Base-by-base conservation (phyloP, 257 asterid species). In the Vinca minor region DNA sequence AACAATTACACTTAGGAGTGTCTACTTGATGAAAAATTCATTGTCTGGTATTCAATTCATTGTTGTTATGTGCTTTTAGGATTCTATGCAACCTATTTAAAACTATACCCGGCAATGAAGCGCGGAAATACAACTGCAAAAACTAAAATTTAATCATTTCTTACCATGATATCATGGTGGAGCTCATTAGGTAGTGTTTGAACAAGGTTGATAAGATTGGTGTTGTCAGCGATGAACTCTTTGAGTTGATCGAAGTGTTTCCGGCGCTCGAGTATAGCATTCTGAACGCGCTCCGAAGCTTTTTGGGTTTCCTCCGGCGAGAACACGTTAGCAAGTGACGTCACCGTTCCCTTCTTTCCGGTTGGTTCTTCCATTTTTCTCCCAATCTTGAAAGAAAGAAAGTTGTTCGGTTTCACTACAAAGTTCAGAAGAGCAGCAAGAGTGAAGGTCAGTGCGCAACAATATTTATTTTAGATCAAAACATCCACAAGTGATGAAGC, bases 111-210 rank as follows among this genome's bases (percentile, higher is more conserved):
- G n/a, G n/a, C 59, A 67, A 55, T 61, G 42, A 20, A 62, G 53
- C 15, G 23, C 29, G 45, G 18, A 63, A 32, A 11, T 39, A 34
- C 45, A 73, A n/a, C n/a, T n/a, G n/a, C n/a, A 42, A 62, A 65
- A 11, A 53, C n/a, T 1, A 63, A 25, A 23, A 35, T 10, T 4
- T 39, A 68, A 9, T 26, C 18, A 25, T 47, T 14, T 29, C 14
- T 41, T 7, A 79, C 97, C 98, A 93, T 85, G 71, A 89, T 84
- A 39, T 87, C 72, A 74, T 89, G 95, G 62, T 83, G 86, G 47
- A 91, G 87, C 70, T 93, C 88, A 55, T 81, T 88, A 10, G 97
- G 98, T 13, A 93, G 92, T 39, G 74, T 75, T 66, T 79, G 85
- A 17, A 87, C 96, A 44, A 89, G 86, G 77, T 87, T 84, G 57